phyloP scores from a whole-genome alignment of 78 protist species.

The slime mould (Dictyostelium discoideum) region dicty_2.7 NC_007089.4:855001-855500 shows the following conservation, averaged over 20 bases:
- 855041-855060: no score
- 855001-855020: no score
- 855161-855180: not conserved
- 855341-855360: conserved; percentile 97
- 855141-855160: not conserved
- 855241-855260: not conserved
- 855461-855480: conserved; percentile 87
- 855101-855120: no score
- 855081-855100: no score
- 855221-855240: not conserved
- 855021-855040: no score
- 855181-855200: not conserved
- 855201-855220: not conserved
- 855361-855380: conserved; percentile 91
- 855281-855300: conserved; percentile 61
- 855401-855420: conserved; percentile 68
- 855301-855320: conserved; percentile 73
- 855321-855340: conserved; percentile 84
- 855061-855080: no score
- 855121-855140: no score
- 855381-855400: conserved; percentile 91
- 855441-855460: conserved; percentile 90
- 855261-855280: not conserved
- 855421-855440: conserved; percentile 85
- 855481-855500: conserved; percentile 87